Conservation (phyloP, 352 stramenopile species). For the Elongisporangium anandrum region DNA sequence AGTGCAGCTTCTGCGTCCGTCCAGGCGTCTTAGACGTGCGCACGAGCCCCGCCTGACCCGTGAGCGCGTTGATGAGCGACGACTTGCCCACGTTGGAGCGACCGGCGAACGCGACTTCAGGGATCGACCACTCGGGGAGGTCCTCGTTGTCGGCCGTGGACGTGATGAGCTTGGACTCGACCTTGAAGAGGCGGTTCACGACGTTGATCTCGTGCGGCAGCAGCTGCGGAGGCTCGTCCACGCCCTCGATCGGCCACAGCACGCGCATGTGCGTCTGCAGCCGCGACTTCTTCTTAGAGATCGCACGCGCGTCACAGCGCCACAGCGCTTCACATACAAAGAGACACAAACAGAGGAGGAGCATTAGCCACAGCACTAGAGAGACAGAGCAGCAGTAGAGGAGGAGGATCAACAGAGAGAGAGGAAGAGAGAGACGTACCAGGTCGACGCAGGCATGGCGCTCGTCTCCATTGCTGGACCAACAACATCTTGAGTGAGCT, state of each 20-base stretch:
- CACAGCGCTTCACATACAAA: not conserved
- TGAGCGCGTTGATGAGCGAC: conserved; percentile 84
- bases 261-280: conserved; percentile 31
- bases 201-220: conserved; percentile 58
- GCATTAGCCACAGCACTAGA: not conserved
- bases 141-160: conserved; percentile 48
- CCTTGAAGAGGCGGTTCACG: conserved; percentile 57
- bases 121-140: conserved; percentile 61
- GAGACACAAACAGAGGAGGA: not conserved
- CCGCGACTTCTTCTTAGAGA: conserved; percentile 51
- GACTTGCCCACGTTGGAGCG: conserved; percentile 89
- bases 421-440: not conserved
- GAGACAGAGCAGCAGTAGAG: not conserved
- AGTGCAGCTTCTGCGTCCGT: conserved; percentile 76
- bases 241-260: conserved; percentile 54
- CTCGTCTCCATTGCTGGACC: not conserved
- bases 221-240: conserved; percentile 41
- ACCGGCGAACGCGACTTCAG: conserved; percentile 82
- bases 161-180: conserved; percentile 60
- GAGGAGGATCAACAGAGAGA: no score
- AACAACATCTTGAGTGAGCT: not conserved
- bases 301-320: not conserved
- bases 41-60: conserved; percentile 58
- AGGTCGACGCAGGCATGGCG: not conserved
- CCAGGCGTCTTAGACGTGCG: conserved; percentile 85